Evolutionary conservation across 2,329 filamentous ascomycete species (phyloP), one percentile per base, ranked within the genome.

Genomic region (Cladosporium phlei): DNA sequence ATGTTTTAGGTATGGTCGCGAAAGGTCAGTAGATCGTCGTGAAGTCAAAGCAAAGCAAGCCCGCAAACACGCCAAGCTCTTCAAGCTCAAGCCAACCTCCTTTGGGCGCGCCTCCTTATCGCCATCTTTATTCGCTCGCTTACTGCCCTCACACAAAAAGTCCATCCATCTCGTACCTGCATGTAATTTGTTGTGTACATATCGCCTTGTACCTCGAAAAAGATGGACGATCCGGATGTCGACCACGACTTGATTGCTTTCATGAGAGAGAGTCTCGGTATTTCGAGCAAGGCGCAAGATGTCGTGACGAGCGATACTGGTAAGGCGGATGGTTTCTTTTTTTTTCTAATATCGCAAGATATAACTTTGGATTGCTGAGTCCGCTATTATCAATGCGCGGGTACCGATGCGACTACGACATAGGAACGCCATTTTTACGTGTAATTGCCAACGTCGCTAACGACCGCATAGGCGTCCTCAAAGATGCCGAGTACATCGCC

Each of bases 221-320:
- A 16, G n/a, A 94, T 94, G 86, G 94, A 88, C 37, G 89, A 96
- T 72, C 88, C 95, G 67, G 91, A 95, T 66, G 83, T 85, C 38
- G 91, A 96, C 62, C 84, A 79, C 30, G 90, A 96, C 68, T 81
- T 97, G 35, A 76, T 96, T 16, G 88, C 83, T 56, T 82, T 96
- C 16, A 78, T 97, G 11, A 84, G 89, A 44, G 82, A 93, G 65
- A 87, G 89, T 52, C 76, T 94, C 16, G 79, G 79, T 16, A 55
- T 64, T 7, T 51, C 49, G 10, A 52, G 39, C 25, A 52, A 48
- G 39, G 50, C 52, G 12, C 46, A 49, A 19, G 54, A 59, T 30
- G 56, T 54, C 16, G 45, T 63, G n/a, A 55, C 59, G 17, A 55
- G 52, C 43, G 56, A 64, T 34, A 64, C 61, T 34, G 61, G 60